A percentile compares a stretch with the other conserved stretches of the same genome.
Evolutionary conservation across 352 stramenopile genomes (phyloP).

Genomic region (Phytopythium montanum): DNA sequence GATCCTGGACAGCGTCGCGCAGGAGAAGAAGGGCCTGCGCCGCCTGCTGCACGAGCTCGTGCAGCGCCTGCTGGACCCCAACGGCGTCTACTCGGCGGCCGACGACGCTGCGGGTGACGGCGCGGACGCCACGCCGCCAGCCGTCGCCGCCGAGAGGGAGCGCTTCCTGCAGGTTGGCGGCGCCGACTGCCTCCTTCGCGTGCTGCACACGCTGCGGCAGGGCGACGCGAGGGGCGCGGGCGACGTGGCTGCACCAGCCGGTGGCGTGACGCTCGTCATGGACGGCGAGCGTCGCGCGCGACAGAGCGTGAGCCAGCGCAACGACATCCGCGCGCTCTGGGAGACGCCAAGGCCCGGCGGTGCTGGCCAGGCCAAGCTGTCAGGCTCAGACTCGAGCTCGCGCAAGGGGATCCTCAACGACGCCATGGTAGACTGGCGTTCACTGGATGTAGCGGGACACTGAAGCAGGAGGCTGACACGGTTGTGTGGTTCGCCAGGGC

Average conservation of each 20-base stretch:
- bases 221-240: conserved; percentile 35
- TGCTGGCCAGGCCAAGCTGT: conserved; percentile 26
- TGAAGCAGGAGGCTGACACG: neutral
- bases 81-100: conserved; percentile 36
- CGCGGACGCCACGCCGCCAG: conserved; percentile 22
- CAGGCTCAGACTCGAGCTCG: conserved; percentile 37
- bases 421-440: conserved; percentile 36
- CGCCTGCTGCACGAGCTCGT: conserved; percentile 67
- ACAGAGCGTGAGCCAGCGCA: conserved; percentile 28
- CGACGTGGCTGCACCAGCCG: conserved; percentile 10
- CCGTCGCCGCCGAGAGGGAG: conserved; percentile 52
- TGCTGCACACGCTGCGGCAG: conserved; percentile 60
- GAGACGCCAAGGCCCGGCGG: conserved; percentile 33
- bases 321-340: conserved; percentile 60
- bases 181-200: conserved; percentile 68
- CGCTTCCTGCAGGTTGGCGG: conserved; percentile 68
- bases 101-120: conserved; percentile 8
- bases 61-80: conserved; percentile 66
- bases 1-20: conserved; percentile 36
- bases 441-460: neutral
- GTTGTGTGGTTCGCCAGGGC: conserved; percentile 13
- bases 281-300: conserved; percentile 24
- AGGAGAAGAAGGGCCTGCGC: conserved; percentile 54
- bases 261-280: conserved; percentile 29
- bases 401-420: conserved; percentile 63